phyloP scores from a whole-genome alignment of 305 asterid genomes.

The Solanum chacoense region DNA sequence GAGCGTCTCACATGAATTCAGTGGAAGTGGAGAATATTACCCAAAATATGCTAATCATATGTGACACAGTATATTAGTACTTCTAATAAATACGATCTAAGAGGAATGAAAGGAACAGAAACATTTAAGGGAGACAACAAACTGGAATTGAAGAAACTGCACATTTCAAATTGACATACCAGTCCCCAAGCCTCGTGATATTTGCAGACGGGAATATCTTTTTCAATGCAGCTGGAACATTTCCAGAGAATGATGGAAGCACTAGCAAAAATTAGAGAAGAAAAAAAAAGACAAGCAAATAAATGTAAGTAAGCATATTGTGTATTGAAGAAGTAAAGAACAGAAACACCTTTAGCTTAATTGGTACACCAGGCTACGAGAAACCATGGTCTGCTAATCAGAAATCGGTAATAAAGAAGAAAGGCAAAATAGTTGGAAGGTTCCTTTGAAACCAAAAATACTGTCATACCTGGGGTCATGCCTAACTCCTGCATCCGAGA shows the following conservation, averaged over 20 bases:
- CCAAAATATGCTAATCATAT: not conserved
- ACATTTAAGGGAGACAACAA: not conserved
- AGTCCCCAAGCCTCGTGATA: conserved; percentile 85
- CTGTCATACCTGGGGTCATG: conserved; percentile 86
- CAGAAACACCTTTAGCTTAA: not conserved
- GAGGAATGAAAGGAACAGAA: not conserved
- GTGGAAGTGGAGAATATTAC: not conserved
- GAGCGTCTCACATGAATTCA: not conserved
- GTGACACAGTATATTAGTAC: not conserved
- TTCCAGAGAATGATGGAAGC: conserved; percentile 98
- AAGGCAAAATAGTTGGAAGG: not conserved
- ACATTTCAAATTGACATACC: conserved; percentile 37
- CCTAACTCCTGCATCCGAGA: conserved; percentile 81
- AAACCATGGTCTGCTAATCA: not conserved
- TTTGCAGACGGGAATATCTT: conserved; percentile 69
- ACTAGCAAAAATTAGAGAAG: conserved; percentile 28
- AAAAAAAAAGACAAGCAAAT: not conserved
- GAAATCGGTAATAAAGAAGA: not conserved
- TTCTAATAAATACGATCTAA: not conserved
- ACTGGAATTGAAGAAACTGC: not conserved
- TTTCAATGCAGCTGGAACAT: conserved; percentile 88
- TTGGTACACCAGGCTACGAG: not conserved
- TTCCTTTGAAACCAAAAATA: conserved; percentile 1
- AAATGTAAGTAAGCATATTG: not conserved
- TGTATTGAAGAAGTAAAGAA: not conserved